Evolutionary conservation across 495 filamentous ascomycete genomes (phyloP).

Genomic region (Neurospora discreta): DNA sequence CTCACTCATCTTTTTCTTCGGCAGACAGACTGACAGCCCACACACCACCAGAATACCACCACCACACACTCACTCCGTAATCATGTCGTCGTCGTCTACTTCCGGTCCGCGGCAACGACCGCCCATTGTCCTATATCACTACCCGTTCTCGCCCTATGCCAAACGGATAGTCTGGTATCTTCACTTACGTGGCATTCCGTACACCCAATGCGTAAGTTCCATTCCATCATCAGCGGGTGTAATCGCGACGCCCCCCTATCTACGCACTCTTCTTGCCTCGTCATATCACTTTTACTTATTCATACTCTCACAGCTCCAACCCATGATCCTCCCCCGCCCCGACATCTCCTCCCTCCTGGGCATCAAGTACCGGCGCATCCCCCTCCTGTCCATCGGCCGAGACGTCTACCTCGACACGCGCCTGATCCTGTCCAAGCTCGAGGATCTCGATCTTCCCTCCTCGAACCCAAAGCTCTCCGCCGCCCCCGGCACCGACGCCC

Average conservation of each 20-base stretch:
- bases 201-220: constrained; percentile 43
- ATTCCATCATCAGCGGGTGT: background rate
- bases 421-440: constrained; percentile 49
- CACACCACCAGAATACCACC: background rate
- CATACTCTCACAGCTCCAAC: constrained; percentile 36
- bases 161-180: constrained; percentile 49
- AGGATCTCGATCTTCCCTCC: constrained; percentile 17
- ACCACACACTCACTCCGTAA: background rate
- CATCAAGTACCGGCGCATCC: constrained; percentile 55
- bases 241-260: background rate
- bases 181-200: constrained; percentile 43
- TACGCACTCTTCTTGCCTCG: background rate
- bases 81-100: background rate
- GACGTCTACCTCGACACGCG: constrained; percentile 48
- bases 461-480: constrained; percentile 3
- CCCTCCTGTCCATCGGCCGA: constrained; percentile 46
- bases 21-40: background rate
- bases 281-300: background rate
- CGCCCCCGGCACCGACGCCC: constrained; percentile 4
- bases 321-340: constrained; percentile 45
- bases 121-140: constrained; percentile 44
- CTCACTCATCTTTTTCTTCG: background rate
- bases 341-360: constrained; percentile 40
- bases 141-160: constrained; percentile 47
- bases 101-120: constrained; percentile 8